Evolutionary conservation across 1,139 yeast species (phyloP).

Genomic region (Candida frijolesensis): DNA sequence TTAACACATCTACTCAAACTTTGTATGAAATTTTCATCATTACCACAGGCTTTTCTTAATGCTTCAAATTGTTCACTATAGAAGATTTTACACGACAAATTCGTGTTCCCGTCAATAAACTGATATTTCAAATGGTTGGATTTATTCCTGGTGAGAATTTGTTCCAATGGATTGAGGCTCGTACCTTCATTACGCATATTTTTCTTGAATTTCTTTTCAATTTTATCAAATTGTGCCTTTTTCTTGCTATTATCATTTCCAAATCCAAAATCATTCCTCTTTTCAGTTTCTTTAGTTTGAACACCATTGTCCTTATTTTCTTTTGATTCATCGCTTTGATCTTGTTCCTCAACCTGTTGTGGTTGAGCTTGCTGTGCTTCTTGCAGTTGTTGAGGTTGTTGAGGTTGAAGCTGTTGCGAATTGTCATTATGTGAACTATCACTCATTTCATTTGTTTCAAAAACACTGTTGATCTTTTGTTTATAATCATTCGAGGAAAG

Average conservation of each 20-base stretch:
- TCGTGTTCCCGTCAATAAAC: constrained; percentile 82
- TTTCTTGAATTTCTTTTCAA: constrained; percentile 49
- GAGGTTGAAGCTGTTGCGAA: constrained; percentile 5
- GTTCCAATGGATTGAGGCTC: constrained; percentile 50
- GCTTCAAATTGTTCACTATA: constrained; percentile 98
- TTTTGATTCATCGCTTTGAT: neutral
- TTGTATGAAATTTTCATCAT: constrained; percentile 75
- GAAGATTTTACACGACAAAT: constrained; percentile 87
- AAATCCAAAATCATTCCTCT: neutral
- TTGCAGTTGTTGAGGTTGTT: constrained; percentile 16
- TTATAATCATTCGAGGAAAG: constrained; percentile 81
- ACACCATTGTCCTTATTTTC: constrained; percentile 8
- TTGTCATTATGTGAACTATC: constrained; percentile 6
- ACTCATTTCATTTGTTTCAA: constrained; percentile 25
- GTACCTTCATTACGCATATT: constrained; percentile 20
- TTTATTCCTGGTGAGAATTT: constrained; percentile 73
- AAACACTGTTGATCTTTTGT: constrained; percentile 56
- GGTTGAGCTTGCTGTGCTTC: constrained; percentile 12
- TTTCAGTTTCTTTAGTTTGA: neutral
- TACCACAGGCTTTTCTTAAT: constrained; percentile 79
- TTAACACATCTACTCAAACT: constrained; percentile 90
- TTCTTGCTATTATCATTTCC: constrained; percentile 32
- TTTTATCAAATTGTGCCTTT: constrained; percentile 39
- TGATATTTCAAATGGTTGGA: constrained; percentile 92
- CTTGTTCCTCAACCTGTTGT: constrained; percentile 6